Evolutionary conservation across 139 green algal species (phyloP), one percentile per base, ranked within the genome.

Genomic region (Chlamydomonas incerta): DNA sequence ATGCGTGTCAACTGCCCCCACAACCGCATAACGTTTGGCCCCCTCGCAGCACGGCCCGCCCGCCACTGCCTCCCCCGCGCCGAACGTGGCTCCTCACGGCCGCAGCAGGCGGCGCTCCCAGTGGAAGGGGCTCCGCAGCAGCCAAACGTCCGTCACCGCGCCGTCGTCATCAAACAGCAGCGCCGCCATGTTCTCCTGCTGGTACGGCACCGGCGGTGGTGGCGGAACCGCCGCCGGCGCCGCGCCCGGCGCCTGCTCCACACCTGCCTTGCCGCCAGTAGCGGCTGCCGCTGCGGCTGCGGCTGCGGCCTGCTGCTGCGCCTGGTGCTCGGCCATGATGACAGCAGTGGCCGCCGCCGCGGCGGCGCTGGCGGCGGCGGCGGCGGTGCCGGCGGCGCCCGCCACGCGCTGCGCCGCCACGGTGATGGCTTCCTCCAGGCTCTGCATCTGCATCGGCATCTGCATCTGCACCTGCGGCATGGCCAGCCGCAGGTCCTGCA

Each of bases 121-220:
- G 33, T 86, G 68, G 29, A 63, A 77, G 29, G 80, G 80, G 2
- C 80, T 69, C 28, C 80, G 26, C 33, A 86, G 71, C 24, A 86
- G 20, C 80, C 80, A 86, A 34, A 86, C 80, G 34, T 79, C 68
- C 4, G 52, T 65, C 24, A 86, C 68, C 0, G 46, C 55, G 28
- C 80, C 80, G 26, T 77, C 80, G 11, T 86, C 80, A 4, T 70
- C 29, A 35, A 80, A 86, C 24, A 86, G 34, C 50, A 86, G 80
- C 34, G 80, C 80, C n/a, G 80, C 80, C 80, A 86, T 80, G 68
- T 69, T 80, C 17, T 86, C 80, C 80, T 85, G 79, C 14, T 75
- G 31, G 79, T 85, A 85, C 35, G 65, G 63, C 65, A n/a, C 58
- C n/a, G 76, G 29, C 63, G 62, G 29, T 41, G 31, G 24, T 46